Evolutionary conservation across 1,139 yeast genomes (phyloP).

Genomic region (Pichia sp.): DNA sequence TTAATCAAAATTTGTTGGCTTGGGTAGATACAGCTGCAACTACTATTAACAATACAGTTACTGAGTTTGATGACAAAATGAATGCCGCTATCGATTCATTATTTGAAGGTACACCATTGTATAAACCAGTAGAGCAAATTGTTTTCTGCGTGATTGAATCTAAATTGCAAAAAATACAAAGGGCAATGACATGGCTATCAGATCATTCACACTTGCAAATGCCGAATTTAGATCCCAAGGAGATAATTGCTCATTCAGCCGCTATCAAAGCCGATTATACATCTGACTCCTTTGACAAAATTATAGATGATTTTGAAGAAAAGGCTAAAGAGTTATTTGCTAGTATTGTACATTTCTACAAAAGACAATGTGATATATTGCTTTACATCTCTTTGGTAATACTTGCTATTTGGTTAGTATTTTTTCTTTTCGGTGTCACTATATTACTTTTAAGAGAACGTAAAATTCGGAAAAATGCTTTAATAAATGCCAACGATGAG

Average conservation of each 20-base stretch:
- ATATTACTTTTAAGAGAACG: conserved; percentile 20
- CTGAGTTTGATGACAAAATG: conserved; percentile 41
- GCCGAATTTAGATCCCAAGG: conserved; percentile 42
- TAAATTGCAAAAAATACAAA: conserved; percentile 56
- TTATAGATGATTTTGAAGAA: conserved; percentile 20
- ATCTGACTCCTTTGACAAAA: conserved; percentile 9
- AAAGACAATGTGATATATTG: conserved; percentile 36
- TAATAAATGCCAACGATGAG: too few species aligned
- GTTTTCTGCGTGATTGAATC: conserved; percentile 75
- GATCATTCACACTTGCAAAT: conserved; percentile 51
- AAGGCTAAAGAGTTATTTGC: conserved; percentile 26
- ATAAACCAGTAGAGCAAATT: conserved; percentile 53
- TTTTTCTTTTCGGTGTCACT: conserved; percentile 34
- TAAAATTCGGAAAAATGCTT: background rate
- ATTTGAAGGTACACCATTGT: conserved; percentile 64
- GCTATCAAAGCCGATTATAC: conserved; percentile 8
- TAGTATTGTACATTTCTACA: conserved; percentile 29
- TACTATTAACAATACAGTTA: conserved; percentile 49
- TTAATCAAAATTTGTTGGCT: conserved; percentile 63
- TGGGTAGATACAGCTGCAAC: conserved; percentile 52
- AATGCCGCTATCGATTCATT: conserved; percentile 48
- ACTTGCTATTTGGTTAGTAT: conserved; percentile 42
- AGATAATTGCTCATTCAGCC: conserved; percentile 18
- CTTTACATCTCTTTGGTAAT: conserved; percentile 38
- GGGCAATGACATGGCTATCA: conserved; percentile 75